Percentiles rank a stretch among this genome's conserved stretches.
phyloP scores from a whole-genome alignment of 345 rosid genomes.

The Eucalyptus erythrocorys region DNA sequence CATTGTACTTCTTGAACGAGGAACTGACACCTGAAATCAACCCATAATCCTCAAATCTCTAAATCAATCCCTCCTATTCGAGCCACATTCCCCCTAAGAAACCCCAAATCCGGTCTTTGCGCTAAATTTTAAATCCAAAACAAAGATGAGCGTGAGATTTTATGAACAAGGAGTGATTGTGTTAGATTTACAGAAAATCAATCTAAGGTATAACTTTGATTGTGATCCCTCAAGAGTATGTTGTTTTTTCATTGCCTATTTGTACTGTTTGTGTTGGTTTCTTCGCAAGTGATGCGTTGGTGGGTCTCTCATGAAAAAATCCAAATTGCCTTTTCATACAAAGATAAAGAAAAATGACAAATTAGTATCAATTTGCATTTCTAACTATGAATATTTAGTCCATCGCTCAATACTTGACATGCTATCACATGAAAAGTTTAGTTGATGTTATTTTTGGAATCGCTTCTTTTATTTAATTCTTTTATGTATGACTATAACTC shows the following conservation, averaged over 20 bases:
- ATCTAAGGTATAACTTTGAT: accelerated
- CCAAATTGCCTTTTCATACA: accelerated
- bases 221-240: not conserved
- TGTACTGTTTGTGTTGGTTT: not conserved
- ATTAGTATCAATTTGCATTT: not conserved
- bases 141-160: not conserved
- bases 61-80: not conserved
- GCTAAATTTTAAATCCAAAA: not conserved
- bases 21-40: not conserved
- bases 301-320: not conserved
- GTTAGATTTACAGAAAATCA: not conserved
- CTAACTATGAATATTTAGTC: not conserved
- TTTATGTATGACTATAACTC: not conserved
- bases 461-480: too few species aligned
- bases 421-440: not conserved
- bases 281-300: accelerated
- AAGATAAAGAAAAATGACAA: not conserved
- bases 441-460: not conserved
- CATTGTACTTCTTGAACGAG: not conserved
- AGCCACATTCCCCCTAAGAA: not conserved
- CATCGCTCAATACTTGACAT: not conserved
- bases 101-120: not conserved
- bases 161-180: accelerated
- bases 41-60: not conserved
- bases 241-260: not conserved